Evolutionary conservation across 495 filamentous ascomycete species (phyloP).

Genomic region (Beverwykella pulmonaria): DNA sequence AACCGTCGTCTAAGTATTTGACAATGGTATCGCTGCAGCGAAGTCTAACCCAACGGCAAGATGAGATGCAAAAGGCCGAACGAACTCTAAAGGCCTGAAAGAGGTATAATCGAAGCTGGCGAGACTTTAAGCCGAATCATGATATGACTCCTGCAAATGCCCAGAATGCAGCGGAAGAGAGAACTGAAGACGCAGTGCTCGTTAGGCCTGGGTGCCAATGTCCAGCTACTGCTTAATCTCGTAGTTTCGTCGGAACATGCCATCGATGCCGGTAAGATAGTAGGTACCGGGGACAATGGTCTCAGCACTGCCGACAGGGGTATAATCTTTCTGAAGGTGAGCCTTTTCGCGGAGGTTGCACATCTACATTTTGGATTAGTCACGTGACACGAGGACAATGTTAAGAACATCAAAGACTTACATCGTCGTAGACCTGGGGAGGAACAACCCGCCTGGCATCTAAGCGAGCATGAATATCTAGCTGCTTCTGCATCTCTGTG

Average conservation of each 20-base stretch:
- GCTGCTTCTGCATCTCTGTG: slow-evolving; percentile 70
- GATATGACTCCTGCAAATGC: slow-evolving; percentile 38
- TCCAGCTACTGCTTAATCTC: slow-evolving; percentile 72
- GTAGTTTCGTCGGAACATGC: slow-evolving; percentile 93
- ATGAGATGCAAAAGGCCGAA: background rate
- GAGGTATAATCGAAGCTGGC: slow-evolving; percentile 23
- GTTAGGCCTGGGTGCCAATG: background rate
- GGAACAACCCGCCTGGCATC: slow-evolving; percentile 69
- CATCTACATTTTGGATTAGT: slow-evolving; percentile 61
- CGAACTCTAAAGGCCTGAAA: slow-evolving; percentile 6
- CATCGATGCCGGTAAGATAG: slow-evolving; percentile 87
- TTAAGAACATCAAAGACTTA: slow-evolving; percentile 50
- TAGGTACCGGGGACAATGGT: slow-evolving; percentile 80
- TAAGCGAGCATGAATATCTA: slow-evolving; percentile 79
- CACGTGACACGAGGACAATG: slow-evolving; percentile 29
- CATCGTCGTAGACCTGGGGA: slow-evolving; percentile 85
- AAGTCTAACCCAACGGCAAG: background rate
- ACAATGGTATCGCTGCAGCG: background rate
- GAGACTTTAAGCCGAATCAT: slow-evolving; percentile 30
- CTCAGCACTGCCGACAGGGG: slow-evolving; percentile 72
- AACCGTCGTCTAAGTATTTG: slow-evolving; percentile 6
- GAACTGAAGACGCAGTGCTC: slow-evolving; percentile 15
- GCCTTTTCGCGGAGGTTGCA: slow-evolving; percentile 92
- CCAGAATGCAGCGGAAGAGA: slow-evolving; percentile 18
- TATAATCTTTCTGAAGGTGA: slow-evolving; percentile 89